These are phyloP conservation scores for Misopates orontium DNA, from an alignment of 257 asterid species.

Conservation along the genomic window DNA sequence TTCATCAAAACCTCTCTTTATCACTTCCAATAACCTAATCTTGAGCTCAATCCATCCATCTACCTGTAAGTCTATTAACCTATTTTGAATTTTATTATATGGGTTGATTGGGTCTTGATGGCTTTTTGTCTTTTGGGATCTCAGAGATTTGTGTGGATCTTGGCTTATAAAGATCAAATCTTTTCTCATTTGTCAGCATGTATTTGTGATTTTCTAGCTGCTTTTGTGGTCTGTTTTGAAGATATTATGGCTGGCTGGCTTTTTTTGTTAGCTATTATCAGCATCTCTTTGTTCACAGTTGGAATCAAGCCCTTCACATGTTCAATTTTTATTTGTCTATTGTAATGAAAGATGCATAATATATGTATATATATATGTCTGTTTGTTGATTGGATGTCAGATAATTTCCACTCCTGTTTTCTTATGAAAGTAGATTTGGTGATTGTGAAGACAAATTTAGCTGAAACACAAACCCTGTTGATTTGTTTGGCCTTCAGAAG, in stretches of 20 bases:
- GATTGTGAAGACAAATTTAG: constrained; percentile 2
- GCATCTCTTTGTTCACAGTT: too few species aligned
- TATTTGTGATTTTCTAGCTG: not conserved
- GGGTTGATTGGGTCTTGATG: constrained; percentile 13
- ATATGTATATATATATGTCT: too few species aligned
- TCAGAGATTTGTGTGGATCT: constrained; percentile 18
- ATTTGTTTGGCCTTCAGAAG: constrained; percentile 1
- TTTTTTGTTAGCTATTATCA: too few species aligned
- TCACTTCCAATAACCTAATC: constrained; percentile 13
- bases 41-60: constrained; percentile 29
- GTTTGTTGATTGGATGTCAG: too few species aligned
- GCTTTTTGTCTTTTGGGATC: constrained; percentile 18
- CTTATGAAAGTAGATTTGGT: constrained; percentile 24
- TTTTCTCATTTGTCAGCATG: constrained; percentile 1
- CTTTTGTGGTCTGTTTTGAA: constrained; percentile 4
- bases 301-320: too few species aligned
- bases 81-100: constrained; percentile 20
- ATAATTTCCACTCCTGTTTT: too few species aligned
- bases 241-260: too few species aligned
- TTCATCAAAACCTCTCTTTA: not conserved
- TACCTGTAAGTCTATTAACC: constrained; percentile 35
- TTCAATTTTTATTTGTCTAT: too few species aligned
- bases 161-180: not conserved
- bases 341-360: too few species aligned
- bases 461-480: not conserved